Conservation (phyloP, 2,329 filamentous ascomycete species). For the Teratosphaeria nubilosa region DNA sequence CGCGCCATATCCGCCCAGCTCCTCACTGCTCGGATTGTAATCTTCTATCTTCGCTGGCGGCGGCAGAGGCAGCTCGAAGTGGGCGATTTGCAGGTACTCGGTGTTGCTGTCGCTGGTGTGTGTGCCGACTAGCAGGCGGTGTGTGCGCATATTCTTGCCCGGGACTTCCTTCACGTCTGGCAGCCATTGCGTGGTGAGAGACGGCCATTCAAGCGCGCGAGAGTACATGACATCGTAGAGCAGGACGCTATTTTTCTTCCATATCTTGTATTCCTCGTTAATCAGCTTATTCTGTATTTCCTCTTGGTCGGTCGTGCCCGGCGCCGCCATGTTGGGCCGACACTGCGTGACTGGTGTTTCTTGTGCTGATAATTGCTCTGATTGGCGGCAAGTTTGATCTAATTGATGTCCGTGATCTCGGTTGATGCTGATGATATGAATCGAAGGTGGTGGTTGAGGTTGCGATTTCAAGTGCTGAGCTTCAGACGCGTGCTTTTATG, state of each 20-base stretch:
- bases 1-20: slow-evolving; percentile 87
- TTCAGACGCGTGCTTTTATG: background rate
- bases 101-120: slow-evolving; percentile 78
- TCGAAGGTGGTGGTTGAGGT: no score
- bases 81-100: slow-evolving; percentile 91
- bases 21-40: slow-evolving; percentile 83
- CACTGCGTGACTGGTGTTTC: background rate
- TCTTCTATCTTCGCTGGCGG: slow-evolving; percentile 63
- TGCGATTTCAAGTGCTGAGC: background rate
- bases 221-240: slow-evolving; percentile 97
- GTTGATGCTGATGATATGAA: background rate
- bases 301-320: slow-evolving; percentile 10
- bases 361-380: background rate
- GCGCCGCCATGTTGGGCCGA: background rate
- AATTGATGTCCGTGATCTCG: background rate
- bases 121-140: slow-evolving; percentile 85
- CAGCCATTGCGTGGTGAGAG: slow-evolving; percentile 95
- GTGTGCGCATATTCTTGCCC: slow-evolving; percentile 76
- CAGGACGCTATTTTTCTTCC: slow-evolving; percentile 99
- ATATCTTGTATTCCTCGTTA: slow-evolving; percentile 99
- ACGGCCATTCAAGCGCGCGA: slow-evolving; percentile 93
- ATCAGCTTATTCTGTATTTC: slow-evolving; percentile 70
- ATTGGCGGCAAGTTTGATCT: background rate
- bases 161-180: slow-evolving; percentile 81
- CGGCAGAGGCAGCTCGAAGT: slow-evolving; percentile 82